Conservation (phyloP, 129 eudicot genomes). For the Saposhnikovia divaricata region DNA sequence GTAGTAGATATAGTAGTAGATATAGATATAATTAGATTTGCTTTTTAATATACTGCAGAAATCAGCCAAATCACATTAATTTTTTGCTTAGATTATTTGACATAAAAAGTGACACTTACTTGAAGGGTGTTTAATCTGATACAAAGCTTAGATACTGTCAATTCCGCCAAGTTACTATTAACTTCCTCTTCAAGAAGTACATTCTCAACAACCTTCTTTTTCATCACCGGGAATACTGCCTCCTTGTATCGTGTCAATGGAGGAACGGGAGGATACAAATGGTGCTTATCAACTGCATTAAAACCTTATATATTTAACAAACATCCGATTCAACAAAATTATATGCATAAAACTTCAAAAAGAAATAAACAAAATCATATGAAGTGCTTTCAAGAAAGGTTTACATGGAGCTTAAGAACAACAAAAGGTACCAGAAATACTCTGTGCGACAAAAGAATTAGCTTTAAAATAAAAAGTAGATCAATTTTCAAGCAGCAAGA, state of each 20-base stretch:
- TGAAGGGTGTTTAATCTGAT: constrained; percentile 84
- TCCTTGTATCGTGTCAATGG: constrained; percentile 91
- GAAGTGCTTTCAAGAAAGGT: background rate
- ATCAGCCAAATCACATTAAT: background rate
- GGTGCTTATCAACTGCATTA: constrained; percentile 69
- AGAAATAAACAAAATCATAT: background rate
- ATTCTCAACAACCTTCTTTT: constrained; percentile 59
- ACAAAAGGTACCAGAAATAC: background rate
- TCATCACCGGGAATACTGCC: constrained; percentile 55
- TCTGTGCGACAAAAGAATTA: background rate
- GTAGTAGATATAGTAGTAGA: too few relatives aligned
- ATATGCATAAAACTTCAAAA: constrained; percentile 1
- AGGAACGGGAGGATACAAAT: constrained; percentile 75
- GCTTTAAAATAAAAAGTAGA: background rate
- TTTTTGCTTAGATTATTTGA: background rate
- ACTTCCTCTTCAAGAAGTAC: constrained; percentile 60
- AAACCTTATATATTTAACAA: background rate
- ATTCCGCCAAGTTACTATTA: constrained; percentile 36
- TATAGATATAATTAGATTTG: too few relatives aligned
- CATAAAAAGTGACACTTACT: constrained; percentile 40
- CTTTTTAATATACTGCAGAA: constrained; percentile 69
- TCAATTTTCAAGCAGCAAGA: background rate
- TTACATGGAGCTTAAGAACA: background rate
- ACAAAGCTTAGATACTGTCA: constrained; percentile 70
- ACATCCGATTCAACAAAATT: background rate